A percentile compares a stretch with the other conserved stretches of the same genome.
Evolutionary conservation across 257 asterid genomes (phyloP).

Genomic region (Scutellaria galericulata): DNA sequence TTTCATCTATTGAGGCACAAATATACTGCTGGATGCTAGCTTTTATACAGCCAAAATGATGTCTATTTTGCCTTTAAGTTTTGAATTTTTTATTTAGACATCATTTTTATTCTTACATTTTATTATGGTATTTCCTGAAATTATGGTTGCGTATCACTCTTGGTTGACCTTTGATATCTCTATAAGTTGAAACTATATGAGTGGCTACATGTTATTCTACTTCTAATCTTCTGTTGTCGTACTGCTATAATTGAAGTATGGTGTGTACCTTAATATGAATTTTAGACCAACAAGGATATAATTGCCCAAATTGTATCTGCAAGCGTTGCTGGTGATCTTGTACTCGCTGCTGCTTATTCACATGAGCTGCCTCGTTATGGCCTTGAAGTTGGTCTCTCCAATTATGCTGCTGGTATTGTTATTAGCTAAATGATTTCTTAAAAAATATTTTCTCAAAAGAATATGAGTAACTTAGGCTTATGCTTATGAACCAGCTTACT

Average conservation of each 20-base stretch:
- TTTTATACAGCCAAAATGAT: not conserved
- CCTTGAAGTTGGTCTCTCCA: constrained; percentile 60
- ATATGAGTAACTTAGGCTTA: not conserved
- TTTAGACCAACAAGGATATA: constrained; percentile 55
- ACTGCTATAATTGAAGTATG: not conserved
- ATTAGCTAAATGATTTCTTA: not conserved
- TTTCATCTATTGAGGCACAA: not conserved
- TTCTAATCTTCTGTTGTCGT: not conserved
- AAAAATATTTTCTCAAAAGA: no score
- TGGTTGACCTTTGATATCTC: not conserved
- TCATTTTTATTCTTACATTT: no score
- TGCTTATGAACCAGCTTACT: constrained; percentile 59
- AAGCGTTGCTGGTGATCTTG: constrained; percentile 55
- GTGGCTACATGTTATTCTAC: not conserved
- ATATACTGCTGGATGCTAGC: not conserved
- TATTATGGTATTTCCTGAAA: no score
- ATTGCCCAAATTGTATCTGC: constrained; percentile 53
- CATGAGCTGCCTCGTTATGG: constrained; percentile 57
- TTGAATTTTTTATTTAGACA: not conserved
- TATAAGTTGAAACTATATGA: not conserved
- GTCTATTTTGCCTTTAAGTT: not conserved
- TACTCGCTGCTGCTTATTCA: constrained; percentile 53
- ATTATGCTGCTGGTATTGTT: constrained; percentile 55
- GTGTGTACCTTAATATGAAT: constrained; percentile 31
- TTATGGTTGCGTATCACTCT: not conserved